phyloP scores from a whole-genome alignment of 1,284 basidiomycete genomes.

The Cystobasidiaceae sp. region DNA sequence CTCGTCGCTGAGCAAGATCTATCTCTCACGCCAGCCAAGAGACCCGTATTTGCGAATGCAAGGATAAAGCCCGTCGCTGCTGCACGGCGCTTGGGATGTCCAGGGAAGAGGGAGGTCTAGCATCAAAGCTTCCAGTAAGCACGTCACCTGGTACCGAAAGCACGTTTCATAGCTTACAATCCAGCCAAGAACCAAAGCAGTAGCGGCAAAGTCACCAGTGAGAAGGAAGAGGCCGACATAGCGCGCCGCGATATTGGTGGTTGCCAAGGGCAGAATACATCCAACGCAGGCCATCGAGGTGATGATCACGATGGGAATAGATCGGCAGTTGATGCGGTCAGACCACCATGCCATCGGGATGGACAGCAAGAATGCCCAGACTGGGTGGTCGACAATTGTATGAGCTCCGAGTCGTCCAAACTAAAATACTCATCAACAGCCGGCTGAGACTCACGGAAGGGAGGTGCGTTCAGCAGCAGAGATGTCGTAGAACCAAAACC shows the following conservation, averaged over 20 bases:
- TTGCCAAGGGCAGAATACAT: not conserved
- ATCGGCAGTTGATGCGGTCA: slow-evolving; percentile 47
- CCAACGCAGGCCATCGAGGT: slow-evolving; percentile 55
- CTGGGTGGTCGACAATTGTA: too few relatives aligned
- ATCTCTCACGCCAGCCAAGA: not conserved
- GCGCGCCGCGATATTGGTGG: not conserved
- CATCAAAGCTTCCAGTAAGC: too few relatives aligned
- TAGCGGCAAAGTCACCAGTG: too few relatives aligned
- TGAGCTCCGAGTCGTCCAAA: too few relatives aligned
- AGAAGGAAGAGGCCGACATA: not conserved
- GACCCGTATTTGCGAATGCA: not conserved
- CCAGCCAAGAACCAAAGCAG: too few relatives aligned
- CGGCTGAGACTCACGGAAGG: too few relatives aligned
- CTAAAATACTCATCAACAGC: too few relatives aligned
- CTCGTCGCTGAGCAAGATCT: not conserved
- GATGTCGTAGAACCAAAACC: too few relatives aligned
- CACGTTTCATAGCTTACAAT: too few relatives aligned
- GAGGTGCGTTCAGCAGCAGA: too few relatives aligned
- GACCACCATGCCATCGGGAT: not conserved
- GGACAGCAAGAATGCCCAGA: not conserved
- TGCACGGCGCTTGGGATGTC: not conserved
- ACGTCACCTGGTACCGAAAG: too few relatives aligned
- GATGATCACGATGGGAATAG: slow-evolving; percentile 68
- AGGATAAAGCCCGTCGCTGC: not conserved
- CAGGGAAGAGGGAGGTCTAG: too few relatives aligned